Evolutionary conservation across 495 filamentous ascomycete genomes (phyloP).

Genomic region (Penicillium lagena): DNA sequence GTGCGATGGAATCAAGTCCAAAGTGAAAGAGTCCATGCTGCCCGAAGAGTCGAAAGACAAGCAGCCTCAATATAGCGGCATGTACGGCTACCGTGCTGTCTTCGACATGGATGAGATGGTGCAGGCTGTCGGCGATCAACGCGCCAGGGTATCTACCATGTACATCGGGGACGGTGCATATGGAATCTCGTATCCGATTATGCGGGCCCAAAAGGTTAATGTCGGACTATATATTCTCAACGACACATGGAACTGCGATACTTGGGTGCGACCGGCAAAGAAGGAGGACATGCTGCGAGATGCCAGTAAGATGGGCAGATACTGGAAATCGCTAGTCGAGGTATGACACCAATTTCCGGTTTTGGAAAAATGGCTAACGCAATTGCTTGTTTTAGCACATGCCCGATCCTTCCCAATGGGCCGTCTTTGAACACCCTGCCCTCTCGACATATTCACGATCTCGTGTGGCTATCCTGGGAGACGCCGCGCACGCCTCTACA

Average conservation of each 20-base stretch:
- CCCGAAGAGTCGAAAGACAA: slow-evolving; percentile 27
- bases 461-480: slow-evolving; percentile 54
- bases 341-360: slow-evolving; percentile 14
- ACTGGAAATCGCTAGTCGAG: slow-evolving; percentile 38
- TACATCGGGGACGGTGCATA: slow-evolving; percentile 55
- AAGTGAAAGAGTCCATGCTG: slow-evolving; percentile 39
- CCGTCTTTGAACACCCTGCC: slow-evolving; percentile 55
- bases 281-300: slow-evolving; percentile 52
- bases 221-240: slow-evolving; percentile 41
- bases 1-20: slow-evolving; percentile 53
- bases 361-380: neutral
- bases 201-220: slow-evolving; percentile 58
- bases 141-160: slow-evolving; percentile 44
- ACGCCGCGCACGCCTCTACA: slow-evolving; percentile 56
- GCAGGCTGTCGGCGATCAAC: slow-evolving; percentile 42
- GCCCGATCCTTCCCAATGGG: slow-evolving; percentile 51
- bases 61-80: slow-evolving; percentile 37
- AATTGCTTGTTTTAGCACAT: slow-evolving; percentile 18
- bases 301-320: slow-evolving; percentile 46
- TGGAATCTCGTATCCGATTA: slow-evolving; percentile 60
- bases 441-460: slow-evolving; percentile 48
- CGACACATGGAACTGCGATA: slow-evolving; percentile 40
- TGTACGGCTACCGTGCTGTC: slow-evolving; percentile 53
- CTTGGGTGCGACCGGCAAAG: slow-evolving; percentile 51
- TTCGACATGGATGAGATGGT: slow-evolving; percentile 55